phyloP scores from a whole-genome alignment of 2,329 filamentous ascomycete species.

The Alternaria panax region DNA sequence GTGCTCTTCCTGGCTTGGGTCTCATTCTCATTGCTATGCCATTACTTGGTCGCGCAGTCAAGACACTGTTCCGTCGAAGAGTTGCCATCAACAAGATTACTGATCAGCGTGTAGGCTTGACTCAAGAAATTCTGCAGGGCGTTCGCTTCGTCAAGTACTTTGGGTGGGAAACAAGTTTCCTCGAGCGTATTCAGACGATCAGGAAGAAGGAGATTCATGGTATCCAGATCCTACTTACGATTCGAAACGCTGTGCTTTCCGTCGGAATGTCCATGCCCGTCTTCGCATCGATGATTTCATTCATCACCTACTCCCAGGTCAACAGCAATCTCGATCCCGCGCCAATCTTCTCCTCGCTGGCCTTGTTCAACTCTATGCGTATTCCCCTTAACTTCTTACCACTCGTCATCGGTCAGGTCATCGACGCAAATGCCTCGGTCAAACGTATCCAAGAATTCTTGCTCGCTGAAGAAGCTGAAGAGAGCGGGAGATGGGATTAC shows the following conservation, averaged over 20 bases:
- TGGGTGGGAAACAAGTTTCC: conserved; percentile 90
- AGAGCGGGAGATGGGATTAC: conserved; percentile 68
- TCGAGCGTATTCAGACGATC: conserved; percentile 76
- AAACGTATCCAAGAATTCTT: conserved; percentile 88
- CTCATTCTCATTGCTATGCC: conserved; percentile 82
- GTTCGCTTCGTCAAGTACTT: conserved; percentile 97
- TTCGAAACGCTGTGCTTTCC: conserved; percentile 85
- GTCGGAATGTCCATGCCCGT: conserved; percentile 86
- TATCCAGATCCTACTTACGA: conserved; percentile 83
- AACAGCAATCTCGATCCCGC: conserved; percentile 75
- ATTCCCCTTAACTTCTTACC: conserved; percentile 90
- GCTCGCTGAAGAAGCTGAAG: conserved; percentile 81
- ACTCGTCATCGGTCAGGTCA: conserved; percentile 84
- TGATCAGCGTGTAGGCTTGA: conserved; percentile 88
- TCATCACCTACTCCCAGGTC: conserved; percentile 77
- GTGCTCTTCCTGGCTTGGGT: conserved; percentile 85
- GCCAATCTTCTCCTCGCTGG: conserved; percentile 88
- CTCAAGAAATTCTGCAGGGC: conserved; percentile 88
- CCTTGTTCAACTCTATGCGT: conserved; percentile 89
- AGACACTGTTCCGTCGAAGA: conserved; percentile 76
- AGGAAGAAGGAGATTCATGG: conserved; percentile 78
- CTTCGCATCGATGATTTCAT: conserved; percentile 93
- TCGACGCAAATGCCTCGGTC: conserved; percentile 86
- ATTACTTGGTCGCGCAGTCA: conserved; percentile 77
- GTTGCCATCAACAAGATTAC: conserved; percentile 90